Percentiles rank a stretch among this genome's conserved stretches.
These are phyloP conservation scores for Hypocrella siamensis DNA, from an alignment of 2,329 filamentous ascomycete genomes.

Conservation along the genomic window DNA sequence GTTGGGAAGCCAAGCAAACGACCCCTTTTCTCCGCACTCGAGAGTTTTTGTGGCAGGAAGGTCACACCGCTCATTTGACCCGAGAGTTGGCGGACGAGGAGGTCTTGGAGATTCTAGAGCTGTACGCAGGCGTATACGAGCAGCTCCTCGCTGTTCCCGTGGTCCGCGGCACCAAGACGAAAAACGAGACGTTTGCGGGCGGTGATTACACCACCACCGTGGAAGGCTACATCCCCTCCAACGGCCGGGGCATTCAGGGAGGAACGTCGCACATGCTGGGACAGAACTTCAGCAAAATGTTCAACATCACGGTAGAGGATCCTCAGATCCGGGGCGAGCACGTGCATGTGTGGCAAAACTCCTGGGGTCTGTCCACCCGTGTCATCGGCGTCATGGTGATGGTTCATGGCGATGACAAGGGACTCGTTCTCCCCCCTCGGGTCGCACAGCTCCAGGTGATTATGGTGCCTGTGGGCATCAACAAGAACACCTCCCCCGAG, in stretches of 20 bases:
- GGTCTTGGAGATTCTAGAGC: conserved; percentile 82
- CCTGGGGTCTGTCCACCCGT: conserved; percentile 93
- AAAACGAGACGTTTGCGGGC: conserved; percentile 96
- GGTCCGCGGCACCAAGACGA: conserved; percentile 85
- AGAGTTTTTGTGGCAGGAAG: conserved; percentile 98
- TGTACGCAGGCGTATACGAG: conserved; percentile 85
- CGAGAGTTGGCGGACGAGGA: conserved; percentile 69
- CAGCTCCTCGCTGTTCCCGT: conserved; percentile 89
- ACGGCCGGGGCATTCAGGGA: conserved; percentile 91
- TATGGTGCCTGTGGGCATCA: conserved; percentile 85
- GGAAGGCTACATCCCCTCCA: conserved; percentile 91
- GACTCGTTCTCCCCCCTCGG: conserved; percentile 80
- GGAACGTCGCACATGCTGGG: conserved; percentile 88
- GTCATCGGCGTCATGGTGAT: conserved; percentile 98
- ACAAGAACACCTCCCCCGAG: conserved; percentile 69
- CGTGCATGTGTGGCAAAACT: conserved; percentile 94
- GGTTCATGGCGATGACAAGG: conserved; percentile 93
- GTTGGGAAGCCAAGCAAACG: conserved; percentile 94
- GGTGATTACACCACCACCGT: conserved; percentile 94
- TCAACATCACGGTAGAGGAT: conserved; percentile 93
- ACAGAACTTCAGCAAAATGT: conserved; percentile 99
- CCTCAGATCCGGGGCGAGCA: conserved; percentile 66
- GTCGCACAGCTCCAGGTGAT: conserved; percentile 77
- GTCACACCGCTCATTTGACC: conserved; percentile 78
- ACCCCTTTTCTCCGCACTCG: conserved; percentile 78